Base-by-base conservation (phyloP, 225 moss, liverwort and hornwort genomes). In the Physcomitrium patens region DNA sequence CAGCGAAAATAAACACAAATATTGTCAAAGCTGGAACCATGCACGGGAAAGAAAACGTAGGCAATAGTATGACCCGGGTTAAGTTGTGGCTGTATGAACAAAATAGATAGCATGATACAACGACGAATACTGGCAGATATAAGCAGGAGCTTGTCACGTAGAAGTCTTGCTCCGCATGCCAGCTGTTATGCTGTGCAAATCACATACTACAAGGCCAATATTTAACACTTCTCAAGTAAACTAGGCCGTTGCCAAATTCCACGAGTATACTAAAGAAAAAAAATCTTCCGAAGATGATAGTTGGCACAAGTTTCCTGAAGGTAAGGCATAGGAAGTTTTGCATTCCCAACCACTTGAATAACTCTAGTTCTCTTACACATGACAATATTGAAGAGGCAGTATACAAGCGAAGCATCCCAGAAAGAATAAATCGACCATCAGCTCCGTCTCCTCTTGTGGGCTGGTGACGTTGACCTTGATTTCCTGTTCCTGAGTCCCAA, bases 391-490 rank as follows among this genome's bases (percentile, higher is more conserved):
- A 87, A 53, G 78, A 73, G 70, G 77, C 75, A 82, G 74, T 65
- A 54, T 54, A 60, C 78, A 75, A 70, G 65, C 62, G 73, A 68
- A 17, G 64, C 51, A 73, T 63, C 62, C 70, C 73, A 53, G 61
- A 60, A 78, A 47, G 79, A 62, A 67, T 81, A 74, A 56, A 65
- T 68, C 60, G 69, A 66, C 80, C 70, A 80, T 89, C 77, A 89
- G 83, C 85, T 86, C 73, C 83, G 76, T 83, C 88, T 89, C 85
- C 85, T 80, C 83, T 89, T 89, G 68, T 77, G 81, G 51, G 76
- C 49, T 68, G 88, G 88, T 77, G 88, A 89, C 31, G 83, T 64
- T 43, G 88, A 83, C 74, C 83, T 83, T 56, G 88, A 89, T 78
- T 80, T 80, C 81, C 88, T 86, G 88, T 86, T 81, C 74, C 88